Conservation (phyloP, 805 yeast genomes). For the Zygosaccharomyces rouxii region DNA sequence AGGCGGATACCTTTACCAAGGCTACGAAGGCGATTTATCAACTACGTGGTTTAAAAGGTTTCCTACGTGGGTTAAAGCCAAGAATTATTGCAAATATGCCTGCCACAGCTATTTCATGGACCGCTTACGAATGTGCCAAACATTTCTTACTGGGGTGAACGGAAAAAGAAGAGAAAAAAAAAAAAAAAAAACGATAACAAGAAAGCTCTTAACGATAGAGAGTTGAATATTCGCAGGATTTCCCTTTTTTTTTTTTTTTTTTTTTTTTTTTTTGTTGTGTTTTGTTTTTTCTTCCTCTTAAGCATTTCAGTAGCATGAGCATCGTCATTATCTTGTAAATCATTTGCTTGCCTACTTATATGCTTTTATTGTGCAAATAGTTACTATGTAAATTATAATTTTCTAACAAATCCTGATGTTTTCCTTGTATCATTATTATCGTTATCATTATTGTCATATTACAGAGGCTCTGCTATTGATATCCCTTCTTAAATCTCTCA, state of each 20-base stretch:
- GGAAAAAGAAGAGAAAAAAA: too few species aligned
- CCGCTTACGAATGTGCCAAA: slow-evolving; percentile 96
- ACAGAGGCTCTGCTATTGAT: slow-evolving; percentile 14
- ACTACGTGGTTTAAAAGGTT: slow-evolving; percentile 60
- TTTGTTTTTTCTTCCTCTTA: too few species aligned
- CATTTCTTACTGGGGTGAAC: slow-evolving; percentile 32
- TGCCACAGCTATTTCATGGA: slow-evolving; percentile 95
- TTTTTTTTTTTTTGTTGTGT: too few species aligned
- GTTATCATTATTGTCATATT: not conserved
- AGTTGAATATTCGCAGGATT: too few species aligned
- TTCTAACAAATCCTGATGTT: not conserved
- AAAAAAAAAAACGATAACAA: too few species aligned
- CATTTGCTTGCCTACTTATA: not conserved
- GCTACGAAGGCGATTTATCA: slow-evolving; percentile 67
- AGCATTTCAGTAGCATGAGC: not conserved
- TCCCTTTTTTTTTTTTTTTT: too few species aligned
- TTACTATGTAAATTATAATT: slow-evolving; percentile 3
- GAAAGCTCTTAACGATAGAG: too few species aligned
- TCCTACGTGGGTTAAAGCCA: slow-evolving; percentile 81
- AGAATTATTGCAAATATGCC: slow-evolving; percentile 92
- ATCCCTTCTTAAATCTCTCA: slow-evolving; percentile 22
- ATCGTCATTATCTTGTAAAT: slow-evolving; percentile 4
- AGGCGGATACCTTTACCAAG: slow-evolving; percentile 59
- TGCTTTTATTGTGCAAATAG: slow-evolving; percentile 2
- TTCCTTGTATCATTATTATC: not conserved